A percentile compares a stretch with the other conserved stretches of the same genome.
phyloP scores from a whole-genome alignment of 1,284 basidiomycete species.

The Kwoniella shivajii region DNA sequence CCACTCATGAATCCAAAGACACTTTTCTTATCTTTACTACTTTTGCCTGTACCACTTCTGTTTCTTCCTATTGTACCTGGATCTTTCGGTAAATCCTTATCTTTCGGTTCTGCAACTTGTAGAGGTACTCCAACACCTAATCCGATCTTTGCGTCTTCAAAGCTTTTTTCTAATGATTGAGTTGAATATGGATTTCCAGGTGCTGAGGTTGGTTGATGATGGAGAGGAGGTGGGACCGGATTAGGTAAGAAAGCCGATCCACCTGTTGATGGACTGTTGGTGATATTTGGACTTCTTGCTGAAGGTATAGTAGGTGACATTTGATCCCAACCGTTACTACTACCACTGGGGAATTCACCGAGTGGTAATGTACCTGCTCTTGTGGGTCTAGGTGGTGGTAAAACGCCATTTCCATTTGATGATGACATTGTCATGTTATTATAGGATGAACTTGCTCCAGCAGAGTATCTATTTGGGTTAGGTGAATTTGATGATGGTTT shows the following conservation, averaged over 20 bases:
- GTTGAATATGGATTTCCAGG: conserved; percentile 38
- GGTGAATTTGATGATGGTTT: conserved; percentile 46
- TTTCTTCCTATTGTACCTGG: conserved; percentile 44
- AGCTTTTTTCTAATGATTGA: conserved; percentile 33
- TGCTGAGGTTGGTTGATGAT: conserved; percentile 39
- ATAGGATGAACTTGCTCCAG: conserved; percentile 22
- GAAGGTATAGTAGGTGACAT: conserved; percentile 11
- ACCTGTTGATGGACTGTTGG: conserved; percentile 6
- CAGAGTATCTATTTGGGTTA: conserved; percentile 50
- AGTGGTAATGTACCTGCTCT: conserved; percentile 51
- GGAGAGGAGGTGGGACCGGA: conserved; percentile 28
- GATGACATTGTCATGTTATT: conserved; percentile 17
- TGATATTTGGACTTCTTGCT: conserved; percentile 2
- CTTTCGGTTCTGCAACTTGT: conserved; percentile 32
- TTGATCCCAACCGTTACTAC: conserved; percentile 21
- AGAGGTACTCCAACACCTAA: conserved; percentile 40
- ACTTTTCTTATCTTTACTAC: conserved; percentile 54
- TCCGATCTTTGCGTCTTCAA: conserved; percentile 42
- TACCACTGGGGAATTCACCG: conserved; percentile 28
- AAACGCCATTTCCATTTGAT: conserved; percentile 6
- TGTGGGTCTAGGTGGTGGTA: conserved; percentile 45
- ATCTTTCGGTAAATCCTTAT: conserved; percentile 47
- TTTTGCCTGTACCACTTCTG: conserved; percentile 53
- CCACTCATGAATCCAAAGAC: conserved; percentile 54
- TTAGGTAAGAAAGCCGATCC: conserved; percentile 16